A percentile compares a stretch with the other conserved stretches of the same genome.
Conservation (phyloP, 176 grass and related monocot genomes). For the Cymbopogon citratus region DNA sequence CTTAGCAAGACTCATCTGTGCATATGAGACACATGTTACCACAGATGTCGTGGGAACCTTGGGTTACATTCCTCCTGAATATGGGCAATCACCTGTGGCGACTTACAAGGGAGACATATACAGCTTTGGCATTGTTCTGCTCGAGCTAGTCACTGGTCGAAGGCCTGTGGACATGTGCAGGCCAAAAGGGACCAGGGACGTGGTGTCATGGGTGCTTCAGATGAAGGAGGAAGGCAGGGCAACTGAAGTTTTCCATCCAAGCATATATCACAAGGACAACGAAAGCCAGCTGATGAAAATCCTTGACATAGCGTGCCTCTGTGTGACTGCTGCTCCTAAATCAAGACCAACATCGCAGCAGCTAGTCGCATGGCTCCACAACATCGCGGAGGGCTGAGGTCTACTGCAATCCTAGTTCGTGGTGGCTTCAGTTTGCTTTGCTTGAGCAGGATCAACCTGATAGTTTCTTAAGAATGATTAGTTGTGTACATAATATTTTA, state of each 20-base stretch:
- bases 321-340: conserved; percentile 61
- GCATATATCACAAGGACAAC: conserved; percentile 47
- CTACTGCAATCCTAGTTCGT: not conserved
- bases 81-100: conserved; percentile 64
- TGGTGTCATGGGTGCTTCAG: conserved; percentile 87
- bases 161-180: conserved; percentile 91
- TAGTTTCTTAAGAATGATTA: conserved; percentile 29
- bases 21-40: conserved; percentile 86
- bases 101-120: conserved; percentile 90
- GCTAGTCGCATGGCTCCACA: conserved; percentile 68
- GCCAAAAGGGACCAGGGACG: conserved; percentile 78
- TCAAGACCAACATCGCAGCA: conserved; percentile 70
- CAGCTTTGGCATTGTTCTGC: conserved; percentile 82
- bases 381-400: conserved; percentile 29
- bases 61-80: conserved; percentile 87
- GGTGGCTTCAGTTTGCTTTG: conserved; percentile 14
- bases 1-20: conserved; percentile 66
- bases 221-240: conserved; percentile 70
- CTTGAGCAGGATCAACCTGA: conserved; percentile 9
- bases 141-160: conserved; percentile 75
- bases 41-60: conserved; percentile 84
- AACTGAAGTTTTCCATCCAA: conserved; percentile 67
- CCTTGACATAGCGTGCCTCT: conserved; percentile 82
- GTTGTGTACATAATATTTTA: conserved; percentile 64
- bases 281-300: conserved; percentile 44